A percentile compares a stretch with the other conserved stretches of the same genome.
Conservation (phyloP, 2,329 filamentous ascomycete species). For the Beauveria sp. region DNA sequence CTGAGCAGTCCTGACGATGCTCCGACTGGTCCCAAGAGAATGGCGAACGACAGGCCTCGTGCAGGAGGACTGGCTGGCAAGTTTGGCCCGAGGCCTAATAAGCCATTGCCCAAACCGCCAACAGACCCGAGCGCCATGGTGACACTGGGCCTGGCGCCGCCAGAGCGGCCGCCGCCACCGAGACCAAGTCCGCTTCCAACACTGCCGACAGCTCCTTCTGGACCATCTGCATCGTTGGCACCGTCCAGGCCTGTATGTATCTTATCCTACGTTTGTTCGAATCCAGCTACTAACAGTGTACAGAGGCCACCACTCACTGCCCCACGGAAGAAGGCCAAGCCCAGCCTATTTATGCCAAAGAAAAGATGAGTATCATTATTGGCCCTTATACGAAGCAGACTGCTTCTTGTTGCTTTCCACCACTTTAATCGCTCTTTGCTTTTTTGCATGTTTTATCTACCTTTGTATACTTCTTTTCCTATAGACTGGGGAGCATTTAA, state of each 20-base stretch:
- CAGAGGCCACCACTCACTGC: conserved; percentile 18
- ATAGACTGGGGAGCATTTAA: not conserved
- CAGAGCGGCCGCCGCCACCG: conserved; percentile 31
- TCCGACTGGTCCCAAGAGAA: conserved; percentile 31
- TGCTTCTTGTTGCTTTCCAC: not conserved
- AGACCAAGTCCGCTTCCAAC: conserved; percentile 7
- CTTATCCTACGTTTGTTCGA: not conserved
- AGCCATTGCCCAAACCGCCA: conserved; percentile 22
- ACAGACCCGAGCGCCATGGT: conserved; percentile 46
- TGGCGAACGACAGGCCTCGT: conserved; percentile 25
- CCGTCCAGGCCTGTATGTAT: conserved; percentile 12
- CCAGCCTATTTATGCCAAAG: conserved; percentile 38
- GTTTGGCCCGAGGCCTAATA: conserved; percentile 24
- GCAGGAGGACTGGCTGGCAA: conserved; percentile 26
- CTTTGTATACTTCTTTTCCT: not conserved
- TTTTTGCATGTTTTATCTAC: not conserved
- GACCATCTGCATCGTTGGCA: conserved; percentile 14
- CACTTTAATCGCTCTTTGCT: not conserved
- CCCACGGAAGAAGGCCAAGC: conserved; percentile 32
- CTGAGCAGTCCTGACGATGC: conserved; percentile 29
- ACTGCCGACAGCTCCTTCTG: conserved; percentile 16
- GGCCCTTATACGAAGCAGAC: not conserved
- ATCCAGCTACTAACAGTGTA: conserved; percentile 10
- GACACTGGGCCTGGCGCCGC: conserved; percentile 40
- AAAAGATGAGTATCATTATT: conserved; percentile 19